Evolutionary conservation across 257 asterid species (phyloP), one percentile per base, ranked within the genome.

Genomic region (Nicotiana tomentosiformis): DNA sequence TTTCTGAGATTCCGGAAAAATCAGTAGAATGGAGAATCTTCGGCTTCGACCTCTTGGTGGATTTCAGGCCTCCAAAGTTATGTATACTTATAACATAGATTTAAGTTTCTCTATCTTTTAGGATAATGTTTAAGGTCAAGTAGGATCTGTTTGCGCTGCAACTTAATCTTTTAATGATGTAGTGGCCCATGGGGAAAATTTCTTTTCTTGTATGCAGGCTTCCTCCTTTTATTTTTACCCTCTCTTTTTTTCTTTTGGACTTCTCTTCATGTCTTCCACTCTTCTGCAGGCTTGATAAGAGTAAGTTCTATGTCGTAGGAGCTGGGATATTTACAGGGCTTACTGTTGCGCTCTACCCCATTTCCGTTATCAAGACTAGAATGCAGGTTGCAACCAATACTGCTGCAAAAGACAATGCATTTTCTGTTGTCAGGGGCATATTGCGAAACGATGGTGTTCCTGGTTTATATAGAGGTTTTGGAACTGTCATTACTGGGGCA

Each of bases 291-390:
- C 98, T 93, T 84, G 97, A 93, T 80, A 93, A 93, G 74, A 87
- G 91, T 7, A 95, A 90, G 90, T 95, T 93, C 87, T 95, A 92
- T 78, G 89, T 95, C 51, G 90, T 90, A 67, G 98, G 98, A 83
- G 98, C 98, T 84, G 98, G 98, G 66, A 93, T 95, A 51, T 95
- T 95, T 84, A 86, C 93, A 43, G 97, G 97, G 78, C 78, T 95
- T 67, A 93, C 97, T 5, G 92, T 93, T 70, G 97, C 94, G 82
- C 94, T 95, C 37, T 95, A 95, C 85, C 98, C 98, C 58, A 92
- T 93, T 81, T 95, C 98, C 35, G 96, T 95, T 77, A 95, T 95
- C 83, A 95, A 95, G 90, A 93, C 98, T 37, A 89, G 98, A 90
- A 80, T 93, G 85, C 98, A 95, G 90, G 98, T 95, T 74, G 92